These are phyloP conservation scores for Quercus bicolor DNA, from an alignment of 306 rosid species.

Conservation along the genomic window DNA sequence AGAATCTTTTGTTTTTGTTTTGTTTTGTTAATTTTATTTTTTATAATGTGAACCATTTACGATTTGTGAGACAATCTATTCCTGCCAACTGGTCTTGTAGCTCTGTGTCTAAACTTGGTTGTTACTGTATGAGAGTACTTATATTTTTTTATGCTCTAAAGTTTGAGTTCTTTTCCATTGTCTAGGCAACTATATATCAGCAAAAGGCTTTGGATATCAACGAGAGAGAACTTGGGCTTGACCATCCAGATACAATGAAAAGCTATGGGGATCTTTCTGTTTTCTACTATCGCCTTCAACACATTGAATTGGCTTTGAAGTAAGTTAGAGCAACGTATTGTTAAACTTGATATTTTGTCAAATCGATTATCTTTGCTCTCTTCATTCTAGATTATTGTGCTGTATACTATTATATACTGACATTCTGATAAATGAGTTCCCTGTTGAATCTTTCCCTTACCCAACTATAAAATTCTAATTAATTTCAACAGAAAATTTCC, in stretches of 20 bases:
- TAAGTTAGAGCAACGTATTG: constrained; percentile 34
- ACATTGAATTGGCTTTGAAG: constrained; percentile 93
- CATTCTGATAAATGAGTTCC: neutral
- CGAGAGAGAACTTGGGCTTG: constrained; percentile 96
- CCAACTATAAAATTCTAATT: neutral
- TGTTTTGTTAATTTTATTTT: neutral
- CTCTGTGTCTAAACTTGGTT: neutral
- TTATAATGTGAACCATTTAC: neutral
- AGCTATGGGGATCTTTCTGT: constrained; percentile 98
- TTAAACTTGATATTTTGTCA: constrained; percentile 19
- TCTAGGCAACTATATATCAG: constrained; percentile 94
- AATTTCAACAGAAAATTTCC: neutral
- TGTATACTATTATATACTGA: neutral
- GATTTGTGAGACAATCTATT: neutral
- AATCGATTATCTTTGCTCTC: constrained; percentile 2
- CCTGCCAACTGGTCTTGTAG: neutral
- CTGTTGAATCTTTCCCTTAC: neutral
- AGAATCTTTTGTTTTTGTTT: neutral
- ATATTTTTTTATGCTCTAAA: neutral
- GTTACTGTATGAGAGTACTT: neutral
- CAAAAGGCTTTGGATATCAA: constrained; percentile 92
- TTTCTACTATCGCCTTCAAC: constrained; percentile 92
- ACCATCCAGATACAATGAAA: constrained; percentile 98
- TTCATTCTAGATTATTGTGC: constrained; percentile 19
- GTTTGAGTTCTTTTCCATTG: constrained; percentile 1